Conservation (phyloP, 805 yeast genomes). For the Cyberlindnera amylophila region DNA sequence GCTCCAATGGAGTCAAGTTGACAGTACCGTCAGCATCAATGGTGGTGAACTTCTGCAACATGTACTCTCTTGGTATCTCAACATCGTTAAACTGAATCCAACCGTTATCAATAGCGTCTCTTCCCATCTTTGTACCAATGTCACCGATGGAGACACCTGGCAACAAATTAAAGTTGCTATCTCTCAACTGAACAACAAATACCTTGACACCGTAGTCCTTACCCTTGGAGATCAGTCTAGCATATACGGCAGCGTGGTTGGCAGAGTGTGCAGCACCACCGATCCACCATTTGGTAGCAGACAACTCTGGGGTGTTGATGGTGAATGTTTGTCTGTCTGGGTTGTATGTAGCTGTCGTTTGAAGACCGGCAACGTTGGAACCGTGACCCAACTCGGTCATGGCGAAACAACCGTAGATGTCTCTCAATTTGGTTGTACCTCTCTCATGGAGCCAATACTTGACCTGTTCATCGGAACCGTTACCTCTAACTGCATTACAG, state of each 20-base stretch:
- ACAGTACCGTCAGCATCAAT: constrained; percentile 71
- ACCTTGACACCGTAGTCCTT: constrained; percentile 91
- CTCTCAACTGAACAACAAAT: constrained; percentile 91
- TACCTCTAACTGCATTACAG: constrained; percentile 75
- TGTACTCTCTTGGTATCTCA: constrained; percentile 63
- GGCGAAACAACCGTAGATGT: constrained; percentile 76
- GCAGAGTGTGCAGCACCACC: constrained; percentile 98
- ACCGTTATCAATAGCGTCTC: constrained; percentile 94
- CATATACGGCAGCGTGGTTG: constrained; percentile 79
- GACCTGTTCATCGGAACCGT: constrained; percentile 82
- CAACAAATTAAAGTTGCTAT: constrained; percentile 51
- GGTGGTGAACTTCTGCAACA: constrained; percentile 77
- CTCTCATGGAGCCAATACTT: constrained; percentile 76
- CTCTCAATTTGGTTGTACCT: constrained; percentile 57
- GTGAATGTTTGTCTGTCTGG: constrained; percentile 58
- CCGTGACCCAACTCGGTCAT: constrained; percentile 96
- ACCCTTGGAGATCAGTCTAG: constrained; percentile 74
- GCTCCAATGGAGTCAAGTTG: constrained; percentile 74
- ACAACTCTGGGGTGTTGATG: constrained; percentile 82
- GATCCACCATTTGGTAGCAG: constrained; percentile 98
- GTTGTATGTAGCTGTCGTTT: constrained; percentile 87
- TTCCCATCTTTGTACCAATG: constrained; percentile 92
- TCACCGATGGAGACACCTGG: constrained; percentile 88
- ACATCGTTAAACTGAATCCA: constrained; percentile 91
- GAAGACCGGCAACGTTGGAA: constrained; percentile 88